phyloP scores from a whole-genome alignment of 176 grass and related monocot genomes.

The Pontederia paniculata region DNA sequence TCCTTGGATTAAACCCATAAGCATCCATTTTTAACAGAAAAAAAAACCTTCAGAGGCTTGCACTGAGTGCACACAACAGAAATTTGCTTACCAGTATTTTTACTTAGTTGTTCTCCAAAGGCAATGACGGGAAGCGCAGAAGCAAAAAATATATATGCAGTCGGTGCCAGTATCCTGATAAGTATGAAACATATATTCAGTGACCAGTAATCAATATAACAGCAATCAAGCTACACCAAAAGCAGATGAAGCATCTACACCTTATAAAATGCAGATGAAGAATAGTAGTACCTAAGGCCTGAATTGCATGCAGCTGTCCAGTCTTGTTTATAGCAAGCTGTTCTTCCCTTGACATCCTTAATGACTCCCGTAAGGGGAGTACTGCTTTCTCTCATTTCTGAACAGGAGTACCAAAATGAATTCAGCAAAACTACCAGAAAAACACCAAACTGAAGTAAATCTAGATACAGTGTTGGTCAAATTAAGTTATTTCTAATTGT shows the following conservation, averaged over 20 bases:
- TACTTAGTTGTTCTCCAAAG: constrained; percentile 75
- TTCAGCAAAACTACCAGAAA: neutral
- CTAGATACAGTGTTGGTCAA: neutral
- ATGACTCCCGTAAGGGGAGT: constrained; percentile 48
- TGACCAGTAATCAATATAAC: neutral
- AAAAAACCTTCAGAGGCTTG: no score
- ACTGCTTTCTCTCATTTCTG: constrained; percentile 36
- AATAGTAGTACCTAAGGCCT: constrained; percentile 33
- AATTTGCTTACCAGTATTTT: constrained; percentile 38
- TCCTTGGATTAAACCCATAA: no score
- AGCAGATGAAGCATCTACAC: neutral
- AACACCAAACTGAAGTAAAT: neutral
- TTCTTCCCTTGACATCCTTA: constrained; percentile 51
- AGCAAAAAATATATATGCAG: constrained; percentile 86
- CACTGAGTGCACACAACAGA: neutral
- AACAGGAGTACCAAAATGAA: neutral
- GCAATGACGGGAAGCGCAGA: constrained; percentile 87
- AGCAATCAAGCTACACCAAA: neutral
- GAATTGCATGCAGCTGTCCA: constrained; percentile 43
- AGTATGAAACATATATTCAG: neutral
- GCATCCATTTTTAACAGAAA: no score
- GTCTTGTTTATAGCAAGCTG: constrained; percentile 61
- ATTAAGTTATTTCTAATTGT: no score
- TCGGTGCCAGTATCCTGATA: constrained; percentile 79
- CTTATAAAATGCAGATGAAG: neutral